Evolutionary conservation across 148 eudicot species (phyloP), one percentile per base, ranked within the genome.

Genomic region (Spergularia bocconei): DNA sequence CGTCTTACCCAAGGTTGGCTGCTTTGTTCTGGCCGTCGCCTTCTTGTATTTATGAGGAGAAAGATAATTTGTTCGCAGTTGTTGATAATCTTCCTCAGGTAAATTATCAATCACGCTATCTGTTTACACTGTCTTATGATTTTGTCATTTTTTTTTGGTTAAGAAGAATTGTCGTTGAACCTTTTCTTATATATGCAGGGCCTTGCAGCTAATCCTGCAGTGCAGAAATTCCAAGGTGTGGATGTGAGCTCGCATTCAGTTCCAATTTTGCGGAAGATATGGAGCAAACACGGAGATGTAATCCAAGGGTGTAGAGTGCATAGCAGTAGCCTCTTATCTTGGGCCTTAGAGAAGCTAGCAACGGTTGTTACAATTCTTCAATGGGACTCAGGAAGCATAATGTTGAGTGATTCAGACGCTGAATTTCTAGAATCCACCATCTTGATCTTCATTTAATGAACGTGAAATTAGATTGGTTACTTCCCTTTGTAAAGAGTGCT

Each of bases 331-430:
- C 44, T 67, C 54, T 19, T 70, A 13, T 25, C 59, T 13, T 70
- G 73, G 73, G 73, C 61, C 36, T 52, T 70, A 15, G 73, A 70
- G 38, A 52, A 59, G 29, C 47, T 70, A 5, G 73, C 73, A 15
- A 53, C 52, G 21, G 33, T 70, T 59, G 33, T 70, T 11, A 9
- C 33, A 16, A 25, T 70, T 25, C 73, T 70, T 29, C 44, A 70
- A 52, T 52, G 39, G 20, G 33, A 70, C 73, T 23, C 41, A 5
- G 61, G 61, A 39, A 53, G 9, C 7, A 11, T 39, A 29, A 61
- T 9, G 5, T 53, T 70, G 44, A 54, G n/a, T 4, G 61, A 70
- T 13, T 25, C 60, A 7, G 13, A 70, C n/a, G 61, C 23, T 70
- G 60, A 70, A 23, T 70, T 52, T n/a, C 73, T 70, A 44, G 54